These are phyloP conservation scores for Caloboletus inedulis DNA, from an alignment of 1,284 basidiomycete genomes.

Conservation along the genomic window DNA sequence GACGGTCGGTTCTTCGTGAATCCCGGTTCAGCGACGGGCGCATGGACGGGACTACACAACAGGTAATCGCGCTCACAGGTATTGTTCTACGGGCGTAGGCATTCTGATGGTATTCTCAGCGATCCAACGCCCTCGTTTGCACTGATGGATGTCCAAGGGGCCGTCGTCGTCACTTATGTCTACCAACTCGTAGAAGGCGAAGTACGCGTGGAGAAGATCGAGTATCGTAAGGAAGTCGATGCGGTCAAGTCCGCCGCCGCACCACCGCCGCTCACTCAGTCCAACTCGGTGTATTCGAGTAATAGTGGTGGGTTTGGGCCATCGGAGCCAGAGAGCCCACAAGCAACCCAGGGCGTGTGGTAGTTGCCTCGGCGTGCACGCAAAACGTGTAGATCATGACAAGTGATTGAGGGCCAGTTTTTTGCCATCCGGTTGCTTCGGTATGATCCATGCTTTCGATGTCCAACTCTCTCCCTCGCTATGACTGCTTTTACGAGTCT, in stretches of 20 bases:
- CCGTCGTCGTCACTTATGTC: slow-evolving; percentile 93
- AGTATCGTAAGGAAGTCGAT: slow-evolving; percentile 70
- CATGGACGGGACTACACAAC: slow-evolving; percentile 79
- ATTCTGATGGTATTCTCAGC: slow-evolving; percentile 31
- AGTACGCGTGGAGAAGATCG: slow-evolving; percentile 84
- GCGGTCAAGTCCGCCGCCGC: slow-evolving; percentile 30
- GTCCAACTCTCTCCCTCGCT: not conserved
- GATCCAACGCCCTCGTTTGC: slow-evolving; percentile 83
- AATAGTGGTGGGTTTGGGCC: slow-evolving; percentile 18
- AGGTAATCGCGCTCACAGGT: slow-evolving; percentile 42
- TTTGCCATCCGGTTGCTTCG: not conserved
- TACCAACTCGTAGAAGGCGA: slow-evolving; percentile 94
- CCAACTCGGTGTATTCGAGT: slow-evolving; percentile 23
- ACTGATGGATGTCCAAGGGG: slow-evolving; percentile 92
- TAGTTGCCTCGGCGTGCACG: slow-evolving; percentile 5
- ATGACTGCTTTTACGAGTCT: not conserved
- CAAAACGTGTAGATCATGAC: not conserved
- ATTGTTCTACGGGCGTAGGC: slow-evolving; percentile 1
- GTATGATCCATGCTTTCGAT: slow-evolving; percentile 1
- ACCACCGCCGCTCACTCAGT: slow-evolving; percentile 23
- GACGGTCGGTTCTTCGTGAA: slow-evolving; percentile 94
- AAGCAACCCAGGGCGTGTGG: slow-evolving; percentile 28
- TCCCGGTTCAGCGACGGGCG: slow-evolving; percentile 93
- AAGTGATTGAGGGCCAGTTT: not conserved
- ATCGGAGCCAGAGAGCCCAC: slow-evolving; percentile 27